A percentile compares a stretch with the other conserved stretches of the same genome.
phyloP scores from a whole-genome alignment of 805 yeast species.

The Starmerella floricola region DNA sequence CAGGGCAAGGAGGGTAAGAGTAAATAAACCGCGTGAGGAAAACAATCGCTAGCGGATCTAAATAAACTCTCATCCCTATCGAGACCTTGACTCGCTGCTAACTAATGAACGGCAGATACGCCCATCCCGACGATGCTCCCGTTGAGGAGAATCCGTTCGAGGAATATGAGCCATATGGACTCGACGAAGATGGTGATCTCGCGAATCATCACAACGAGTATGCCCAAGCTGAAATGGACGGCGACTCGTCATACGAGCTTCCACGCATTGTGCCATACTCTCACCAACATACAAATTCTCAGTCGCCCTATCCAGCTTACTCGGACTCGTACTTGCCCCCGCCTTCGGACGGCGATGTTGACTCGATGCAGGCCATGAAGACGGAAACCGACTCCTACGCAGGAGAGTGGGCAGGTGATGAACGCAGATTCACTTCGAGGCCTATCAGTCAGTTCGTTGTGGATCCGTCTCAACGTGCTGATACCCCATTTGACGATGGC shows the following conservation, averaged over 20 bases:
- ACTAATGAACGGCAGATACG: conserved; percentile 12
- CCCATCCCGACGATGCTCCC: conserved; percentile 11
- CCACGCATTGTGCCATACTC: conserved; percentile 18
- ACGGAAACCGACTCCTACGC: conserved; percentile 17
- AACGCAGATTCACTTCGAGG: conserved; percentile 19
- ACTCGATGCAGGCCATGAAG: conserved; percentile 16
- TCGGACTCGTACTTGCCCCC: conserved; percentile 7
- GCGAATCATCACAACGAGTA: conserved; percentile 12
- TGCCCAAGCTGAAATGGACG: conserved; percentile 6
- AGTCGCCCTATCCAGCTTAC: conserved; percentile 11
- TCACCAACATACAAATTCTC: conserved; percentile 21
- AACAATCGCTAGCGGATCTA: too few relatives aligned
- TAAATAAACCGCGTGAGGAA: background rate
- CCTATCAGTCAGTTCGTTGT: conserved; percentile 9
- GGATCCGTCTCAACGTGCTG: conserved; percentile 1
- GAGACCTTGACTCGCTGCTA: too few relatives aligned
- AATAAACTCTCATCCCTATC: too few relatives aligned
- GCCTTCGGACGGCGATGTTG: conserved; percentile 9
- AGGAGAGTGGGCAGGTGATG: conserved; percentile 20
- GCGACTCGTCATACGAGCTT: conserved; percentile 7
- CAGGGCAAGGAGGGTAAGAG: background rate
- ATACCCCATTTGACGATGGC: conserved; percentile 1
- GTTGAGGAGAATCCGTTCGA: conserved; percentile 17
- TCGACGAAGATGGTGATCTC: conserved; percentile 19
- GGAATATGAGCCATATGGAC: conserved; percentile 13